Conservation (phyloP, 805 yeast genomes). For the Saturnispora besseyi region DNA sequence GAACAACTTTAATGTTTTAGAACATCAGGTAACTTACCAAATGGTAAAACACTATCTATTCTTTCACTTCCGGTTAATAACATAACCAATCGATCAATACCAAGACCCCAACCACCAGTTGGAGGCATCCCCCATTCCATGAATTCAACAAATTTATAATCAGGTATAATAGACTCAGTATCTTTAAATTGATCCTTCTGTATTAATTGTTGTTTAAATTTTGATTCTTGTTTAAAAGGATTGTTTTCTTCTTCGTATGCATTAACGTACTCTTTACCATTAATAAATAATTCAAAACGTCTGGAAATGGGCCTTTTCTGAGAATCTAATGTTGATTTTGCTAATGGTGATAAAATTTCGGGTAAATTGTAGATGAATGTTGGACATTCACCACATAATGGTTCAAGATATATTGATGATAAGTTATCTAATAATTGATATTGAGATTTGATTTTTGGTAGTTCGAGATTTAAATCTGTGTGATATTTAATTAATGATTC, state of each 20-base stretch:
- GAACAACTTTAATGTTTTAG: slow-evolving; percentile 37
- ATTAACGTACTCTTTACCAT: slow-evolving; percentile 75
- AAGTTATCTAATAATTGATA: slow-evolving; percentile 29
- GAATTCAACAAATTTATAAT: slow-evolving; percentile 56
- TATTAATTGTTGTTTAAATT: slow-evolving; percentile 52
- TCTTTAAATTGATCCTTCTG: slow-evolving; percentile 43
- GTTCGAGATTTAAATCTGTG: slow-evolving; percentile 26
- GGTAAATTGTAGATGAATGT: slow-evolving; percentile 80
- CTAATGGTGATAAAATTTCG: slow-evolving; percentile 73
- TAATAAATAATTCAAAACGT: slow-evolving; percentile 78
- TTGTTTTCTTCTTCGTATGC: slow-evolving; percentile 96
- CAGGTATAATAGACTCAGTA: slow-evolving; percentile 60
- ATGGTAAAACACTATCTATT: slow-evolving; percentile 67
- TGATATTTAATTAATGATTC: slow-evolving; percentile 35
- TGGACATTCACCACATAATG: slow-evolving; percentile 49
- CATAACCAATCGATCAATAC: slow-evolving; percentile 85
- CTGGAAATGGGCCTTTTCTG: slow-evolving; percentile 34
- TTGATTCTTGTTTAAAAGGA: slow-evolving; percentile 59
- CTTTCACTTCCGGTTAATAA: slow-evolving; percentile 52
- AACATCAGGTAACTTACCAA: slow-evolving; percentile 69
- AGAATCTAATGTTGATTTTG: slow-evolving; percentile 46
- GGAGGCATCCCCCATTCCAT: slow-evolving; percentile 97
- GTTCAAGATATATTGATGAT: slow-evolving; percentile 47
- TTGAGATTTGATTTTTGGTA: slow-evolving; percentile 37
- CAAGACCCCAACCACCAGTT: slow-evolving; percentile 97